Evolutionary conservation across 192 early-diverging fungal species (phyloP).

Genomic region (Coemansia sp.): DNA sequence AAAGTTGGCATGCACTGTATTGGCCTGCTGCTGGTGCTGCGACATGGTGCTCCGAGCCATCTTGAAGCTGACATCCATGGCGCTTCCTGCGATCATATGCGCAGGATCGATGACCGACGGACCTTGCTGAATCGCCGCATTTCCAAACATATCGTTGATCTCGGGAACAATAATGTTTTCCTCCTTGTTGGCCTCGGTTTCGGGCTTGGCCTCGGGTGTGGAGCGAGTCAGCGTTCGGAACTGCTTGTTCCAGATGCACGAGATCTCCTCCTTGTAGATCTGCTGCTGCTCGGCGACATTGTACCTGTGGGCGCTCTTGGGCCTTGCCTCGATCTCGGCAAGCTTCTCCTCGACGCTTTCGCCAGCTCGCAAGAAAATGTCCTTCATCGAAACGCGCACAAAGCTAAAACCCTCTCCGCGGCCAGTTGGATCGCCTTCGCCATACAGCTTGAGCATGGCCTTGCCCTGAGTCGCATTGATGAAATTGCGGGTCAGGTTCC

Average conservation of each 20-base stretch:
- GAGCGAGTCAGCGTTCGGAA: conserved; percentile 60
- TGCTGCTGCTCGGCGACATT: conserved; percentile 93
- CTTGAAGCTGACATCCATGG: conserved; percentile 42
- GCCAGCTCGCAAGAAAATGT: conserved; percentile 86
- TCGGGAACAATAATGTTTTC: conserved; percentile 47
- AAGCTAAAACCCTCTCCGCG: conserved; percentile 96
- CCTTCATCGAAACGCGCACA: conserved; percentile 95
- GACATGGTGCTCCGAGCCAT: conserved; percentile 9
- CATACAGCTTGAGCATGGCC: conserved; percentile 91
- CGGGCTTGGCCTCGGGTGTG: conserved; percentile 42
- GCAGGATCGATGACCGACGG: conserved; percentile 19
- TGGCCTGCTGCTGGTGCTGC: conserved; percentile 10
- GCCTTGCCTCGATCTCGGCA: conserved; percentile 75
- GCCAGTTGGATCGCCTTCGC: conserved; percentile 96
- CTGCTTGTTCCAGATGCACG: conserved; percentile 91
- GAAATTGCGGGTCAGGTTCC: conserved; percentile 95
- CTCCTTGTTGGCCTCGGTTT: conserved; percentile 30
- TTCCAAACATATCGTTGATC: conserved; percentile 50
- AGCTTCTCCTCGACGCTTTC: conserved; percentile 80
- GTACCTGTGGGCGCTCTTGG: conserved; percentile 79
- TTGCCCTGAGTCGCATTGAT: conserved; percentile 89
- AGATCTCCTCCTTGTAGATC: conserved; percentile 91
- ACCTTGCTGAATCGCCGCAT: conserved; percentile 19
- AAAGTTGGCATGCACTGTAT: conserved; percentile 46
- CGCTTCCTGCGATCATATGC: conserved; percentile 26